phyloP scores from a whole-genome alignment of 257 asterid genomes.

The Primulina tabacum region DNA sequence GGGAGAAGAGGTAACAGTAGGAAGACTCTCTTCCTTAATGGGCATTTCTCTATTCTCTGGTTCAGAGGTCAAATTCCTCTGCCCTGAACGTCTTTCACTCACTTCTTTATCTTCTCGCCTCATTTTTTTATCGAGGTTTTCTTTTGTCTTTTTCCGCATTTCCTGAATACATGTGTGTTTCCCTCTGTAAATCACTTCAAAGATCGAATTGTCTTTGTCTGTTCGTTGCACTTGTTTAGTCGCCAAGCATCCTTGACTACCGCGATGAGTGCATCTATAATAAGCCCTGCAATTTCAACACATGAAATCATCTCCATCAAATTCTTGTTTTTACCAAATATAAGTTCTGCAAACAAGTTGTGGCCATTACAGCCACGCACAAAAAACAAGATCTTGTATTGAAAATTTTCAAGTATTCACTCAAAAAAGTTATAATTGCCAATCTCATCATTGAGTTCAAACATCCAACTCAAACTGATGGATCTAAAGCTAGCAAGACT shows the following conservation, averaged over 20 bases:
- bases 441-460: background rate
- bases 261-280: conserved; percentile 75
- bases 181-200: conserved; percentile 68
- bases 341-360: background rate
- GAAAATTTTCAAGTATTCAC: background rate
- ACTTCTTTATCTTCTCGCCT: conserved; percentile 25
- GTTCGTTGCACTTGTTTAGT: conserved; percentile 74
- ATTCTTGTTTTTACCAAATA: background rate
- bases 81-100: conserved; percentile 15
- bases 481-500: background rate
- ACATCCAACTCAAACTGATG: background rate
- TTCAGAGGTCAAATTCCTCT: conserved; percentile 12
- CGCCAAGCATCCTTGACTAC: conserved; percentile 75
- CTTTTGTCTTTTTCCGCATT: conserved; percentile 28
- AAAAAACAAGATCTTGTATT: too few relatives aligned
- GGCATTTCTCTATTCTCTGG: conserved; percentile 23
- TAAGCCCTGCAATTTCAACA: conserved; percentile 52
- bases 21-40: conserved; percentile 25
- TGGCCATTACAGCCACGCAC: too few relatives aligned
- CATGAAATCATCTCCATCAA: background rate
- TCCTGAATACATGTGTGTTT: conserved; percentile 55
- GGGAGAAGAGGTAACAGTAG: background rate
- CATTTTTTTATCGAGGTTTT: conserved; percentile 3
- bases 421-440: background rate
- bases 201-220: conserved; percentile 44